Evolutionary conservation across 345 rosid species (phyloP).

Genomic region (Pugionium cornutum): DNA sequence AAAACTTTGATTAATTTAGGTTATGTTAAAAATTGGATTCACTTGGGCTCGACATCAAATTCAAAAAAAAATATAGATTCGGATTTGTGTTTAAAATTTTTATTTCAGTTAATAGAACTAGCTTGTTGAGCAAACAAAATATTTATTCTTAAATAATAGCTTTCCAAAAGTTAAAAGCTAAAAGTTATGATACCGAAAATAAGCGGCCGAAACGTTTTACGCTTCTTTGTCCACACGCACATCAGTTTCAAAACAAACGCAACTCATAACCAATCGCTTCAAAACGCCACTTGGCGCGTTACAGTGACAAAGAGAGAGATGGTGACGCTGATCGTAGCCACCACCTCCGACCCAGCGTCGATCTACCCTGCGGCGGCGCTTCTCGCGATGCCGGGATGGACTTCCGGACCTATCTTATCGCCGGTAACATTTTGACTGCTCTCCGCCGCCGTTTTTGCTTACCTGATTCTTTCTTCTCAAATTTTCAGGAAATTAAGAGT

Average conservation of each 20-base stretch:
- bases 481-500: slow-evolving; percentile 57
- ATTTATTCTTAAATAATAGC: background rate
- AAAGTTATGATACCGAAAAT: slow-evolving; percentile 22
- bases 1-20: too few species aligned
- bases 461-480: background rate
- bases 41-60: too few species aligned
- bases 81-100: too few species aligned
- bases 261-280: slow-evolving; percentile 13
- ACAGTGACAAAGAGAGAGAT: slow-evolving; percentile 38
- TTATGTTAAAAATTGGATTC: too few species aligned
- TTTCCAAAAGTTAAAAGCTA: background rate
- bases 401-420: slow-evolving; percentile 44
- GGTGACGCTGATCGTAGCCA: slow-evolving; percentile 80
- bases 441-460: background rate
- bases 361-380: slow-evolving; percentile 80
- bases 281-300: slow-evolving; percentile 32
- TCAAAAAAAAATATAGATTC: too few species aligned
- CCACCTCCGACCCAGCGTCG: slow-evolving; percentile 84
- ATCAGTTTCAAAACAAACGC: slow-evolving; percentile 28
- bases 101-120: background rate
- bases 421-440: slow-evolving; percentile 41
- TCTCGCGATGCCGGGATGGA: slow-evolving; percentile 74
- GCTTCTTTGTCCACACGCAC: slow-evolving; percentile 6
- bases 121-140: slow-evolving; percentile 19
- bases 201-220: slow-evolving; percentile 23